These are phyloP conservation scores for Mortierella polycephala DNA, from an alignment of 371 early-diverging fungal genomes.

Conservation along the genomic window DNA sequence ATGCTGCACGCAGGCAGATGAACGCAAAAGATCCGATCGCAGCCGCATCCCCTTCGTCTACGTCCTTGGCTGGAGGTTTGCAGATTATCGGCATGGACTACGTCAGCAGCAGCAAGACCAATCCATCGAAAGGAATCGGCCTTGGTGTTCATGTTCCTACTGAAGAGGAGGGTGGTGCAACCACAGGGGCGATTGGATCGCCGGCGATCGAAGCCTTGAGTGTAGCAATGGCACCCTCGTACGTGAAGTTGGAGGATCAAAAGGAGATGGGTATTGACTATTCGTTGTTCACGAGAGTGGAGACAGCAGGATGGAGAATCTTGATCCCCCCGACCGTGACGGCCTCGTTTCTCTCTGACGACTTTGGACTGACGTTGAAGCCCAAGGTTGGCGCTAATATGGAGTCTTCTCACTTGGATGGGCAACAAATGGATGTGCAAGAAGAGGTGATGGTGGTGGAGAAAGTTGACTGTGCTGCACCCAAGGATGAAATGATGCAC, in stretches of 20 bases:
- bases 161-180: neutral
- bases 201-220: slow-evolving; percentile 29
- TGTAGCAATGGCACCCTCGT: slow-evolving; percentile 33
- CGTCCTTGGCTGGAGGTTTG: neutral
- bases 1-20: slow-evolving; percentile 25
- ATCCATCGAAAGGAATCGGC: slow-evolving; percentile 2
- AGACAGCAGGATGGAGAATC: slow-evolving; percentile 49
- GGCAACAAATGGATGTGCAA: neutral
- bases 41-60: neutral
- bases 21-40: neutral
- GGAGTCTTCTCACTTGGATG: neutral
- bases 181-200: slow-evolving; percentile 1
- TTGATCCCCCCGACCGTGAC: slow-evolving; percentile 41
- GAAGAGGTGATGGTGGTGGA: neutral
- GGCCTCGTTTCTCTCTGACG: slow-evolving; percentile 43
- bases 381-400: slow-evolving; percentile 18
- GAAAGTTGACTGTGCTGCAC: neutral
- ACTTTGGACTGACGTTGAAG: slow-evolving; percentile 38
- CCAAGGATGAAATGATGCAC: no score
- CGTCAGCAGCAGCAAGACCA: neutral
- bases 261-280: slow-evolving; percentile 47
- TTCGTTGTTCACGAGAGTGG: slow-evolving; percentile 45
- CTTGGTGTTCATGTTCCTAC: slow-evolving; percentile 13
- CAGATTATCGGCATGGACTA: slow-evolving; percentile 26
- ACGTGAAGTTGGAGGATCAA: slow-evolving; percentile 26